Base-by-base conservation (phyloP, 768 basidiomycete species). In the Trametes villosa region DNA sequence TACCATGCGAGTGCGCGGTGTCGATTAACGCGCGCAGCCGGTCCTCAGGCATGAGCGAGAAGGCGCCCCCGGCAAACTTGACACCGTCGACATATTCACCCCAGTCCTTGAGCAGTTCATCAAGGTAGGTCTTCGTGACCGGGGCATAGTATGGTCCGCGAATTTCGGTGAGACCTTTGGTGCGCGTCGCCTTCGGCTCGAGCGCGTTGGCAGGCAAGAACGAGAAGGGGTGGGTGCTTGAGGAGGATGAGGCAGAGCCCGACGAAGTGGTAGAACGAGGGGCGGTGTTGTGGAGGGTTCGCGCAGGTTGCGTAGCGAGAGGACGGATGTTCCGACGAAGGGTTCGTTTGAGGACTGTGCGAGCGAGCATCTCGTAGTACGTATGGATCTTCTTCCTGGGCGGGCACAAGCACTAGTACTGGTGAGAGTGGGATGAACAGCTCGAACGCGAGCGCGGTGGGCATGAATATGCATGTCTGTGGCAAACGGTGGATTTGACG, bases 41-140 rank as follows among this genome's bases (percentile, higher is more conserved):
- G 9, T 76, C 74, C 64, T 74, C 71, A 0, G 78, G 80, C 74
- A 81, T 77, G 47, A 78, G 71, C 41, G 74, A 73, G 60, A 79
- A 79, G 0, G 74, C 74, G 13, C 79, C 79, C 6, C 78, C 78
- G 1, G 78, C 78, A 53, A 79, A 80, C 65, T 81, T 80, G 50
- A 81, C 67, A 0, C 79, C 76, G 56, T 82, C 80, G 24, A 79
- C 77, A 60, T 74, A 78, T 45, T 75, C 72, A 8, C 77, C 74
- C 76, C 78, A 78, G 57, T 79, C 75, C 48, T 70, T 69, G 4
- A 79, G 73, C 2, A 79, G 63, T 46, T 81, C 78, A 40, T 79
- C 70, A 18, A 79, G 69, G 61, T 80, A 77, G 2, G 75, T 76
- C 56, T 72, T 68, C 13, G 77, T 77, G 26, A 79, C 78, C 0